These are phyloP conservation scores for Carex arenaria DNA, from an alignment of 202 grass and related monocot species.

Conservation along the genomic window DNA sequence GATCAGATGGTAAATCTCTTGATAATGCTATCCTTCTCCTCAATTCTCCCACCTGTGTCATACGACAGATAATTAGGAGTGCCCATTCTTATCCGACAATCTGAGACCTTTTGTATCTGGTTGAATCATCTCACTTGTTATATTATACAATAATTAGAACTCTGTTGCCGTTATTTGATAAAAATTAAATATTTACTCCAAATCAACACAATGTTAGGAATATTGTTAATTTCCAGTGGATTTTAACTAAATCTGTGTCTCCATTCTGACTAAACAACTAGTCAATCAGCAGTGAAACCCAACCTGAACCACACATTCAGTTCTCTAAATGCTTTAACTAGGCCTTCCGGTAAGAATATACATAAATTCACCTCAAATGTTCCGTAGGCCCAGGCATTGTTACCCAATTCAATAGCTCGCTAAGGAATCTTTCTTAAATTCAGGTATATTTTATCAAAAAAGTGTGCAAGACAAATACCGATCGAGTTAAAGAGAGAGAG, in stretches of 20 bases:
- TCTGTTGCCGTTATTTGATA: not conserved
- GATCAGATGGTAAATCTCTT: slow-evolving; percentile 22
- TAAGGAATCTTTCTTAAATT: not conserved
- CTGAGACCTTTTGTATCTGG: not conserved
- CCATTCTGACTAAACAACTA: not conserved
- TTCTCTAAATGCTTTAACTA: not conserved
- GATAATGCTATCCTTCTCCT: slow-evolving; percentile 12
- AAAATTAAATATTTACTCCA: not conserved
- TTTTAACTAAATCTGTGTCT: not conserved
- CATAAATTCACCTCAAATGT: not conserved
- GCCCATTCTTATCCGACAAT: not conserved
- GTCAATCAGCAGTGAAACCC: not conserved
- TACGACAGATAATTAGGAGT: not conserved
- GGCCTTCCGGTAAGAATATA: not conserved
- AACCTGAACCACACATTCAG: not conserved
- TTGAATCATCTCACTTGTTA: not conserved
- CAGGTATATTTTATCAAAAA: not conserved
- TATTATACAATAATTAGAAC: not conserved
- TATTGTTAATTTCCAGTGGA: not conserved
- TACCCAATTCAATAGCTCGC: not conserved
- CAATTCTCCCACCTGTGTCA: slow-evolving; percentile 21
- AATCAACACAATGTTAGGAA: not conserved
- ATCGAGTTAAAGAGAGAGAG: not conserved
- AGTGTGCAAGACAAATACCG: not conserved
- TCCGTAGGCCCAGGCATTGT: not conserved